Evolutionary conservation across 306 rosid species (phyloP).

Genomic region (Ammopiptanthus mongolicus): DNA sequence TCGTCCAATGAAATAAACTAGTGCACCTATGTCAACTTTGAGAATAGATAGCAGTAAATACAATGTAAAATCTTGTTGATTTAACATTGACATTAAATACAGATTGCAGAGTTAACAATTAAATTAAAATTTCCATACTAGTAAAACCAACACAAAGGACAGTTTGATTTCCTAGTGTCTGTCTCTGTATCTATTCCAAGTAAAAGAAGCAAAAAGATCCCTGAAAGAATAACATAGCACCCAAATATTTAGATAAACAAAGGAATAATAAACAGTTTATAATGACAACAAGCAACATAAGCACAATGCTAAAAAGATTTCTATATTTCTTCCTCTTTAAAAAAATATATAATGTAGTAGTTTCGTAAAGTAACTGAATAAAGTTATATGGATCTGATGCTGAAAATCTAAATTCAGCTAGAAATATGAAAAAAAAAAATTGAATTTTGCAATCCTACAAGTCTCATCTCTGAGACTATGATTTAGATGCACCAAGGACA

Average conservation of each 20-base stretch:
- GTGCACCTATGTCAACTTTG: not conserved
- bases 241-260: not conserved
- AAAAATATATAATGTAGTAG: not conserved
- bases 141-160: not conserved
- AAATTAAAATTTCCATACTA: not conserved
- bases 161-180: not conserved
- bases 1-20: not conserved
- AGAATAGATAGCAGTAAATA: not conserved
- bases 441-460: not conserved
- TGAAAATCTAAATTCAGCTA: not conserved
- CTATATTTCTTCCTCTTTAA: not conserved
- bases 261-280: not conserved
- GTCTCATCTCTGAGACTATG: not conserved
- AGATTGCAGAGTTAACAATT: not conserved
- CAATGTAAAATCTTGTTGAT: not conserved
- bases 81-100: not conserved
- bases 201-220: not conserved
- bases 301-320: not conserved
- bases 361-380: not conserved
- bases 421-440: not conserved
- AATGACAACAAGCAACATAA: not conserved
- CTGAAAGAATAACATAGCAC: not conserved
- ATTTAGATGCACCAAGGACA: not conserved
- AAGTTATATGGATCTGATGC: not conserved
- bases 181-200: not conserved